A percentile compares a stretch with the other conserved stretches of the same genome.
phyloP scores from a whole-genome alignment of 2,329 filamentous ascomycete genomes.

The Colletotrichum lentis region DNA sequence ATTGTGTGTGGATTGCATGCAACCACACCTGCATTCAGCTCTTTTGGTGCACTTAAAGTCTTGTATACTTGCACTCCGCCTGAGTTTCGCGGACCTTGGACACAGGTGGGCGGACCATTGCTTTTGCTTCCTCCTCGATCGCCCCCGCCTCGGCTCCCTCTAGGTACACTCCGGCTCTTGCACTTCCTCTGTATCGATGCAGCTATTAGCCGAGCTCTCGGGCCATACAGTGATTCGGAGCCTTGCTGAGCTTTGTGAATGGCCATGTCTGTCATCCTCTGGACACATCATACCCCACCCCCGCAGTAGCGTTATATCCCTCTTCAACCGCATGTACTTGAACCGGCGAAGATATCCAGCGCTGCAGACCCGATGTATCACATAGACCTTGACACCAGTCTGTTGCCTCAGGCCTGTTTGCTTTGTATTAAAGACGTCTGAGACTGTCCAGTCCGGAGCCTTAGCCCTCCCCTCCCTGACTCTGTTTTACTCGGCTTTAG shows the following conservation, averaged over 20 bases:
- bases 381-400: not conserved
- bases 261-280: not conserved
- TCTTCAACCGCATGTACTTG: not conserved
- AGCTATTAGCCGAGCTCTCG: not conserved
- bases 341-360: slow-evolving; percentile 2
- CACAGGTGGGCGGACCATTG: no score
- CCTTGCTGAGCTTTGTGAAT: not conserved
- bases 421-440: slow-evolving; percentile 9
- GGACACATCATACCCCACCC: slow-evolving; percentile 6
- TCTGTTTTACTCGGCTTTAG: not conserved
- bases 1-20: not conserved
- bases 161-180: not conserved
- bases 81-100: not conserved
- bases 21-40: not conserved
- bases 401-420: slow-evolving; percentile 4
- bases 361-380: not conserved
- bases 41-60: not conserved
- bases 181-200: not conserved
- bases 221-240: not conserved
- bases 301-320: slow-evolving; percentile 11
- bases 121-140: not conserved
- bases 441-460: not conserved
- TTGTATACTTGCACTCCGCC: not conserved
- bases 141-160: not conserved
- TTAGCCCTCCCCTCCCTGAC: not conserved